phyloP scores from a whole-genome alignment of 2,329 filamentous ascomycete genomes.

The Pseudogymnoascus sp. region DNA sequence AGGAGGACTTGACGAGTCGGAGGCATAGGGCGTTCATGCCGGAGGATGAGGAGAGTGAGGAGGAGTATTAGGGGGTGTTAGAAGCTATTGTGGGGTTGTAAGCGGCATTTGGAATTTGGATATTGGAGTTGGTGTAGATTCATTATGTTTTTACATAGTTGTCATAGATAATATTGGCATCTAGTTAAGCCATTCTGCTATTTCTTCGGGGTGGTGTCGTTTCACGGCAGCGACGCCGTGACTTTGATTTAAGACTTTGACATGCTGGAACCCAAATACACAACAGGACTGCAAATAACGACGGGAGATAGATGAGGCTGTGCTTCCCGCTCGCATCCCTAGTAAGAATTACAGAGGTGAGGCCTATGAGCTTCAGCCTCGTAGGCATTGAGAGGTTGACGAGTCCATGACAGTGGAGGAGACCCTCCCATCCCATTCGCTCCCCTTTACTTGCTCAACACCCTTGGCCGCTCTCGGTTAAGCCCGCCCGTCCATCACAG shows the following conservation, averaged over 20 bases:
- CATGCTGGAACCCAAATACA: neutral
- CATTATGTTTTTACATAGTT: neutral
- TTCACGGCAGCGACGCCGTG: neutral
- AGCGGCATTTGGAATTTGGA: conserved; percentile 1
- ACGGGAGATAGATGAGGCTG: neutral
- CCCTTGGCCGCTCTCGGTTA: neutral
- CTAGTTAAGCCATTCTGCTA: neutral
- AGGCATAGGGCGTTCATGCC: conserved; percentile 71
- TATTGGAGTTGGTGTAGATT: neutral
- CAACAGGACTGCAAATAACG: neutral
- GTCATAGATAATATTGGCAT: neutral
- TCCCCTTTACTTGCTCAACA: conserved; percentile 1
- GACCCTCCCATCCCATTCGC: neutral
- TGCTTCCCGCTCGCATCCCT: neutral
- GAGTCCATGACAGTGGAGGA: neutral
- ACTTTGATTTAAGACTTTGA: neutral
- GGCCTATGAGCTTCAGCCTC: neutral
- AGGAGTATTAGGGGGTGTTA: conserved; percentile 10
- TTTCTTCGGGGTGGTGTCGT: no score
- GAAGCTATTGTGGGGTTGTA: neutral
- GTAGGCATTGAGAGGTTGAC: neutral
- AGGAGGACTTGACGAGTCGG: conserved; percentile 77
- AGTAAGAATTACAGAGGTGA: neutral
- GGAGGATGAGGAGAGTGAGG: conserved; percentile 59
- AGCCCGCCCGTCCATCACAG: neutral